A percentile compares a stretch with the other conserved stretches of the same genome.
Evolutionary conservation across 2,329 filamentous ascomycete genomes (phyloP).

Genomic region (Alternaria dauci): DNA sequence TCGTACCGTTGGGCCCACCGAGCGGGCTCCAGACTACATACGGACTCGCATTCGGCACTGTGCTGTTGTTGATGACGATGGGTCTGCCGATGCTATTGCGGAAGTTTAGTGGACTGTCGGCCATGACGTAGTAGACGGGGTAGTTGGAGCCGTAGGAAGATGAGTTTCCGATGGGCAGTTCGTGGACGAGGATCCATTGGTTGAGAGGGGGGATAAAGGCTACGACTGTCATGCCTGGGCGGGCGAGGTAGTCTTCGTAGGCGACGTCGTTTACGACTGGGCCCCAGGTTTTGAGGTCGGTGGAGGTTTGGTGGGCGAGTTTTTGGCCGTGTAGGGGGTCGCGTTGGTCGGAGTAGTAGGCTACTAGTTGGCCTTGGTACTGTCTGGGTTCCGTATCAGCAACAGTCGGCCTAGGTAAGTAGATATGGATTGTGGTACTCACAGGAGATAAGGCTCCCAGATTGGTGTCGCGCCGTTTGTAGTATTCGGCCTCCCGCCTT

Average conservation of each 20-base stretch:
- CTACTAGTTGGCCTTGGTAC: slow-evolving; percentile 28
- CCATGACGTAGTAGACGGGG: slow-evolving; percentile 34
- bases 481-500: slow-evolving; percentile 26
- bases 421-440: neutral
- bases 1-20: slow-evolving; percentile 33
- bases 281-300: slow-evolving; percentile 32
- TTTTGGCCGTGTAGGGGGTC: slow-evolving; percentile 37
- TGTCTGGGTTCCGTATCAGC: slow-evolving; percentile 13
- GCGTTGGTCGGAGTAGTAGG: slow-evolving; percentile 40
- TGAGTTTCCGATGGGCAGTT: slow-evolving; percentile 28
- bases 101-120: slow-evolving; percentile 29
- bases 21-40: slow-evolving; percentile 35
- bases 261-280: slow-evolving; percentile 29
- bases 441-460: slow-evolving; percentile 37
- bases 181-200: slow-evolving; percentile 36
- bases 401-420: too few relatives aligned
- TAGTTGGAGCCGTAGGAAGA: slow-evolving; percentile 27
- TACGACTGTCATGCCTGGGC: slow-evolving; percentile 37
- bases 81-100: slow-evolving; percentile 20
- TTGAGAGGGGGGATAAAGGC: slow-evolving; percentile 27
- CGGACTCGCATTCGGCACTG: slow-evolving; percentile 28
- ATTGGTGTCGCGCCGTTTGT: slow-evolving; percentile 34
- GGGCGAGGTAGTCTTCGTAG: slow-evolving; percentile 15
- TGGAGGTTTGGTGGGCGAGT: slow-evolving; percentile 32
- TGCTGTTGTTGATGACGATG: slow-evolving; percentile 28